Conservation (phyloP, 345 rosid species). For the Eucalyptus coolabah region DNA sequence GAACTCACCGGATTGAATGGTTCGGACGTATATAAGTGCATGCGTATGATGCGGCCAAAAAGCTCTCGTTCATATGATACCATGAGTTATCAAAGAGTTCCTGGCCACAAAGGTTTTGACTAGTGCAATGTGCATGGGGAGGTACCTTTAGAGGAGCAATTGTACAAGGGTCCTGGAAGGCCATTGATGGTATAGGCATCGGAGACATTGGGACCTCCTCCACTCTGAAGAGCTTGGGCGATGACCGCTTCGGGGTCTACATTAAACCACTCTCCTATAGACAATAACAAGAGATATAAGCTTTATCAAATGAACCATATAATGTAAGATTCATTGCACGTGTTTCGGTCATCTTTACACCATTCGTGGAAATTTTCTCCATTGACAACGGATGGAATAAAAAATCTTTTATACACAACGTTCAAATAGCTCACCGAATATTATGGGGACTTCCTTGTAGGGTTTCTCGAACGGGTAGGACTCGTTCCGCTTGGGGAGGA, state of each 20-base stretch:
- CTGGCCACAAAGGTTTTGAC: not conserved
- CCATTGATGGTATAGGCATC: constrained; percentile 56
- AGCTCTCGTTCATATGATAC: not conserved
- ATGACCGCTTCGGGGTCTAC: constrained; percentile 43
- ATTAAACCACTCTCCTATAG: constrained; percentile 62
- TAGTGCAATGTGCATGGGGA: not conserved
- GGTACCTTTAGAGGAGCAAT: constrained; percentile 49
- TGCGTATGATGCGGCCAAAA: not conserved
- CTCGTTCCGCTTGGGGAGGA: constrained; percentile 33
- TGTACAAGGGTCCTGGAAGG: constrained; percentile 52
- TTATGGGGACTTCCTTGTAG: constrained; percentile 40
- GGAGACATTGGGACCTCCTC: constrained; percentile 48
- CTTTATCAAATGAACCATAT: not conserved
- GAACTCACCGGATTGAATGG: not conserved
- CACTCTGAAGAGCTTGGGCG: constrained; percentile 39
- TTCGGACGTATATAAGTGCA: not conserved
- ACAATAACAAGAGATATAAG: not conserved
- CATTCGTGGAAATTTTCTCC: not conserved
- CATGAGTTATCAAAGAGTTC: not conserved
- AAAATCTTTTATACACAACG: not conserved
- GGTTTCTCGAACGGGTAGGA: constrained; percentile 51
- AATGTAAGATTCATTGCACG: not conserved
- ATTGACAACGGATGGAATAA: not conserved
- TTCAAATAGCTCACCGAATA: constrained; percentile 16
- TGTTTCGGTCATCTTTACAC: not conserved